Percentiles rank a stretch among this genome's conserved stretches.
Conservation (phyloP, 768 basidiomycete genomes). For the Lactarius tabidus region DNA sequence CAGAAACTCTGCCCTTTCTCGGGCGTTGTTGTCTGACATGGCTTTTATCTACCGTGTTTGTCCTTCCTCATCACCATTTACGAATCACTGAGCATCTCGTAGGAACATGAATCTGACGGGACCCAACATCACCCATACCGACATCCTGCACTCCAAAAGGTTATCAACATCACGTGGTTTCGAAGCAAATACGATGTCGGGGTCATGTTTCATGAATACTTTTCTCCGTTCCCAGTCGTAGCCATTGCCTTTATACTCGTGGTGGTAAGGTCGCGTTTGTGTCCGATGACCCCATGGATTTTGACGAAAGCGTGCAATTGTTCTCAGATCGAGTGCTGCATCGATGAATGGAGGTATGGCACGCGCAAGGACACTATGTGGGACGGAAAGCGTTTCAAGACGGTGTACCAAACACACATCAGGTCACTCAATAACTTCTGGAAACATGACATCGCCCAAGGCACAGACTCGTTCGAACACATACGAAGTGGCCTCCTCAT, state of each 20-base stretch:
- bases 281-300: neutral
- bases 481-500: slow-evolving; percentile 7
- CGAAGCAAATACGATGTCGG: neutral
- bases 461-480: neutral
- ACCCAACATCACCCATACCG: neutral
- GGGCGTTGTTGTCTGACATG: neutral
- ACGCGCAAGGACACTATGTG: neutral
- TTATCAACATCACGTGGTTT: slow-evolving; percentile 14
- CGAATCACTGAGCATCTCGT: neutral
- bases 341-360: slow-evolving; percentile 12
- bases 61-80: neutral
- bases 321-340: slow-evolving; percentile 14
- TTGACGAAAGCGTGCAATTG: neutral
- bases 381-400: neutral
- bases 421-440: neutral
- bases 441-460: neutral
- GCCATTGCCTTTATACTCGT: slow-evolving; percentile 8
- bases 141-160: slow-evolving; percentile 14
- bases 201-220: slow-evolving; percentile 1
- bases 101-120: neutral
- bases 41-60: slow-evolving; percentile 11
- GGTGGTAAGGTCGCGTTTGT: slow-evolving; percentile 5
- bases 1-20: neutral
- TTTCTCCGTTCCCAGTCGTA: slow-evolving; percentile 1
- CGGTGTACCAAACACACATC: neutral